phyloP scores from a whole-genome alignment of 805 yeast species.

The Zygosaccharomyces gambellarensis region DNA sequence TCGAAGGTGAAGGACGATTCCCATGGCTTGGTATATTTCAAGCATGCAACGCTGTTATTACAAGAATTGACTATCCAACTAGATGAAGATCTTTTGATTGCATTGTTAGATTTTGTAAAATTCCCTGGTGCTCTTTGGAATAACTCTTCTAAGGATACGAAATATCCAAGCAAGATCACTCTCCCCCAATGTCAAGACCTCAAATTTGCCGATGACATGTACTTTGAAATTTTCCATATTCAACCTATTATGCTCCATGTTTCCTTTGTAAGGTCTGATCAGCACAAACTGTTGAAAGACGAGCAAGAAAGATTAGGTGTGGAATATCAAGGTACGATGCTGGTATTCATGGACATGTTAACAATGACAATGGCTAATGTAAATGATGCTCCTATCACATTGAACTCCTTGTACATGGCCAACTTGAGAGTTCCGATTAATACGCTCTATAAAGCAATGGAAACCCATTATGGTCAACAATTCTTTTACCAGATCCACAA shows the following conservation, averaged over 20 bases:
- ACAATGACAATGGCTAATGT: constrained; percentile 97
- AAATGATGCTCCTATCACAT: constrained; percentile 89
- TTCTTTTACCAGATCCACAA: constrained; percentile 88
- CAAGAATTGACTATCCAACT: constrained; percentile 91
- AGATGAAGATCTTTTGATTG: constrained; percentile 88
- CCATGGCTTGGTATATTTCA: constrained; percentile 85
- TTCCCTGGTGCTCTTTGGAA: constrained; percentile 83
- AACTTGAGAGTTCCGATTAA: constrained; percentile 85
- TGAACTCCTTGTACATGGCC: constrained; percentile 83
- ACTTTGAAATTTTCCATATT: constrained; percentile 86
- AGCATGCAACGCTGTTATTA: constrained; percentile 81
- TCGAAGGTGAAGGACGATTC: constrained; percentile 82
- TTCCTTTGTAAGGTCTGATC: constrained; percentile 86
- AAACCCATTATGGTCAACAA: constrained; percentile 87
- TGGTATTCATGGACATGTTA: constrained; percentile 75
- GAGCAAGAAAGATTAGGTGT: constrained; percentile 30
- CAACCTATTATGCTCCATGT: constrained; percentile 88
- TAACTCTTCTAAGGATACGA: constrained; percentile 38
- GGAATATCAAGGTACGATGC: constrained; percentile 50
- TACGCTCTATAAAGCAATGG: constrained; percentile 60
- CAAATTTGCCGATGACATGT: constrained; percentile 63
- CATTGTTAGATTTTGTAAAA: constrained; percentile 72
- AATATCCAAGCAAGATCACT: constrained; percentile 57
- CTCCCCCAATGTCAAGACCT: constrained; percentile 65
- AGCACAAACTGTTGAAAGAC: constrained; percentile 61